Percentiles rank a stretch among this genome's conserved stretches.
Evolutionary conservation across 257 asterid species (phyloP).

Genomic region (Solanum pimpinellifolium): DNA sequence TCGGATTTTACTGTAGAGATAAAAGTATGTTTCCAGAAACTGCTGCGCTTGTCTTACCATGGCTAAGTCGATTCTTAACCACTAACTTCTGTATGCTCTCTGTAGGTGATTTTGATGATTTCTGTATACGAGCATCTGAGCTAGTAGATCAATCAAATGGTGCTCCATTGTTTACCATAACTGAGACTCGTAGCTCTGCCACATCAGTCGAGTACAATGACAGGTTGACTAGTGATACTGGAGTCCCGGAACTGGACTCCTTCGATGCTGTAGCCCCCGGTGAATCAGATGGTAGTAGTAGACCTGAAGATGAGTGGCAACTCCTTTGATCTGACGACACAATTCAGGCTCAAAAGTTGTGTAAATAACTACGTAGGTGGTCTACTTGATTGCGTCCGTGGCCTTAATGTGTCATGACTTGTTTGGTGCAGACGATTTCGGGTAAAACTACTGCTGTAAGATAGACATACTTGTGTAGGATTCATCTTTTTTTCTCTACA

Average conservation of each 20-base stretch:
- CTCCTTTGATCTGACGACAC: constrained; percentile 37
- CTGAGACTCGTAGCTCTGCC: constrained; percentile 36
- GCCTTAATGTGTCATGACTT: neutral
- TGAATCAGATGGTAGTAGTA: constrained; percentile 23
- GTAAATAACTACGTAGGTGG: constrained; percentile 5
- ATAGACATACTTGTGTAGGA: neutral
- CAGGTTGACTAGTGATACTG: constrained; percentile 3
- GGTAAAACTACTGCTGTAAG: neutral
- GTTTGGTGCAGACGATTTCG: neutral
- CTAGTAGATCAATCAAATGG: constrained; percentile 60
- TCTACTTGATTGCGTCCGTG: neutral
- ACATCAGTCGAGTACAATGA: constrained; percentile 6
- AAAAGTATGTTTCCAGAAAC: constrained; percentile 27
- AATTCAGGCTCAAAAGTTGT: neutral
- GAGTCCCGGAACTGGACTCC: constrained; percentile 14
- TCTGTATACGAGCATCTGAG: constrained; percentile 55
- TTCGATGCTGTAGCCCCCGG: constrained; percentile 6
- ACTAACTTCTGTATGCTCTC: neutral
- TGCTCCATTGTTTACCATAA: constrained; percentile 79
- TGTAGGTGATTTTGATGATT: constrained; percentile 84
- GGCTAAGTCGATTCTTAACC: neutral
- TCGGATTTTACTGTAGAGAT: constrained; percentile 79
- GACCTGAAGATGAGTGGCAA: constrained; percentile 95
- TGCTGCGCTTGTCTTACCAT: neutral
- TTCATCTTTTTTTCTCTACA: neutral